These are phyloP conservation scores for Aspergillus ochraceoroseus DNA, from an alignment of 2,329 filamentous ascomycete genomes.

Conservation along the genomic window DNA sequence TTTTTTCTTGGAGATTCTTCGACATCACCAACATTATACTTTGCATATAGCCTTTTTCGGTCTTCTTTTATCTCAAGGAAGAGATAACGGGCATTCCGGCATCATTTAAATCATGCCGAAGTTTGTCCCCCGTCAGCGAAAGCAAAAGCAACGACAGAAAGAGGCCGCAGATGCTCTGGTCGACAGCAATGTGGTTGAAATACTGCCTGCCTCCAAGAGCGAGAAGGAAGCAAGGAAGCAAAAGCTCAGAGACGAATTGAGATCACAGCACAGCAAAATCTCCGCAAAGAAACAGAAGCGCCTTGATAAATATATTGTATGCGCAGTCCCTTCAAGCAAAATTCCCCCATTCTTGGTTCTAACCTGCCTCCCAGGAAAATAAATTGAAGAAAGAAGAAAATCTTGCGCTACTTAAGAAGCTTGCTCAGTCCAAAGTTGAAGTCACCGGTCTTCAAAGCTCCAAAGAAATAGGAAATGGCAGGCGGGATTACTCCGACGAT, in stretches of 20 bases:
- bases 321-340: conserved; percentile 21
- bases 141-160: conserved; percentile 48
- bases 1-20: conserved; percentile 17
- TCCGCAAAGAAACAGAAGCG: conserved; percentile 63
- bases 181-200: conserved; percentile 45
- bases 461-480: conserved; percentile 65
- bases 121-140: conserved; percentile 54
- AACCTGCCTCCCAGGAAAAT: conserved; percentile 56
- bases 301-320: conserved; percentile 62
- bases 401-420: conserved; percentile 72
- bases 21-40: conserved; percentile 10
- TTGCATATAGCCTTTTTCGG: conserved; percentile 8
- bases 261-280: conserved; percentile 52
- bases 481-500: conserved; percentile 60
- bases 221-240: conserved; percentile 52
- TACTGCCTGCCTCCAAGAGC: conserved; percentile 45
- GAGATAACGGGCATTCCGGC: conserved; percentile 9
- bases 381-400: conserved; percentile 96
- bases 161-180: conserved; percentile 34
- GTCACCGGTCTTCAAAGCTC: conserved; percentile 75
- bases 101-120: conserved; percentile 38
- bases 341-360: not conserved
- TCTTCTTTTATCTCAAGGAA: conserved; percentile 15
- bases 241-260: conserved; percentile 52
- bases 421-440: conserved; percentile 74